Evolutionary conservation across 148 eudicot species (phyloP).

Genomic region (Camellia lanceoleosa): DNA sequence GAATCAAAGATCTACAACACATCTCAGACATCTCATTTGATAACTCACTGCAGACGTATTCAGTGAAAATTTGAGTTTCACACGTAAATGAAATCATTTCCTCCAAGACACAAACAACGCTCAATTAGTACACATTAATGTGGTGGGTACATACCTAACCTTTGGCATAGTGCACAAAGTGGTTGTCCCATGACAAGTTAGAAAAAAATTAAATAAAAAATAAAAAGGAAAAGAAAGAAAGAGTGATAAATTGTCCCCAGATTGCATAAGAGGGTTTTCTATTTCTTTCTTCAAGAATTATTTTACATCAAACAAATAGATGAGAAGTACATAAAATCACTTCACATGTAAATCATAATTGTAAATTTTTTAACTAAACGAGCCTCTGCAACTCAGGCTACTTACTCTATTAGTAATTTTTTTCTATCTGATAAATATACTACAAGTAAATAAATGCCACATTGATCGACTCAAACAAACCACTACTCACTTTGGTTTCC

Average conservation of each 20-base stretch:
- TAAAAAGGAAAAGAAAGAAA: not conserved
- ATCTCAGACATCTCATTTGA: not conserved
- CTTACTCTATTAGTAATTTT: not conserved
- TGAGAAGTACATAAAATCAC: too few relatives aligned
- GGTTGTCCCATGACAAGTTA: too few relatives aligned
- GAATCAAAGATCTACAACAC: conserved; percentile 17
- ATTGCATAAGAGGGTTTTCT: not conserved
- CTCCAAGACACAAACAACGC: not conserved
- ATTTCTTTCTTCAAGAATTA: not conserved
- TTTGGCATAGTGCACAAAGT: too few relatives aligned
- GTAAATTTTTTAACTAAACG: not conserved
- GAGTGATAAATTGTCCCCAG: not conserved
- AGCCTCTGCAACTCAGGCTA: not conserved
- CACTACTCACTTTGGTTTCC: too few relatives aligned
- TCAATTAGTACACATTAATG: too few relatives aligned
- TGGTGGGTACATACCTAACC: too few relatives aligned
- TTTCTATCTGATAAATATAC: not conserved
- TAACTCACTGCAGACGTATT: not conserved
- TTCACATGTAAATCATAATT: not conserved
- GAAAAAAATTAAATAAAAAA: not conserved
- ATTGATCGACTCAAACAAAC: too few relatives aligned
- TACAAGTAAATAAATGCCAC: not conserved
- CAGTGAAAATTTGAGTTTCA: not conserved
- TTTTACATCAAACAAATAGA: not conserved
- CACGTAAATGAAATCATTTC: too few relatives aligned